Evolutionary conservation across 1,284 basidiomycete genomes (phyloP), one percentile per base, ranked within the genome.

Genomic region (Apiotrichum siamense): DNA sequence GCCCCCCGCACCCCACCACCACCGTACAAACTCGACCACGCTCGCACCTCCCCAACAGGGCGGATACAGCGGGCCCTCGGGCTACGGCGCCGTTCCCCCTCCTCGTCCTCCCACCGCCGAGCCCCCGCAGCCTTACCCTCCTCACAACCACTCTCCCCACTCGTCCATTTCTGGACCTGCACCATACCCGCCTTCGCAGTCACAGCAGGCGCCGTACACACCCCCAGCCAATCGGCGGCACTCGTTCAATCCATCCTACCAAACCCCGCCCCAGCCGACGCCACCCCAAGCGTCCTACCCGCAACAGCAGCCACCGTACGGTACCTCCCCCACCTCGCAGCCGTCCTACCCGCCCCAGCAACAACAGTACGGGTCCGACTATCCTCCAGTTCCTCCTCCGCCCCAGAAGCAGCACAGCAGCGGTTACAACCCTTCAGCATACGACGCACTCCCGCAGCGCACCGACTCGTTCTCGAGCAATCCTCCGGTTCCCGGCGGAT

Each of bases 11-110:
- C 9, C 23, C 20, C 35, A 37, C 5, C 49, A 54, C 45, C 39
- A 38, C n/a, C 43, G 48, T 5, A 46, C 52, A 1, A 32, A 29
- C n/a, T 49, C 52, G 33, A 21, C 29, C 38, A 47, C 17, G 27
- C 47, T 53, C n/a, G 33, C n/a, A 17, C 33, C 40, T 7, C 26
- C 40, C 5, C n/a, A 5, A 11, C 26, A n/a, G 15, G 40, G 40
- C 15, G 36, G 36, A 9, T 27, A 29, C 26, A 18, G 13, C 26
- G 24, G n/a, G 9, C 17, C 40, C 3, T 29, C 17, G 2, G 27
- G 27, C n/a, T 42, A 42, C 18, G 40, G 21, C 9, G 40, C 26
- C n/a, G 11, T 27, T 42, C 26, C 39, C 7, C 26, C 26, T 13
- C 26, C 39, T 17, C 23, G 33, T 17, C 33, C 33, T 18, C 33